Conservation (phyloP, 1,139 yeast genomes). For the Candida sojae region DNA sequence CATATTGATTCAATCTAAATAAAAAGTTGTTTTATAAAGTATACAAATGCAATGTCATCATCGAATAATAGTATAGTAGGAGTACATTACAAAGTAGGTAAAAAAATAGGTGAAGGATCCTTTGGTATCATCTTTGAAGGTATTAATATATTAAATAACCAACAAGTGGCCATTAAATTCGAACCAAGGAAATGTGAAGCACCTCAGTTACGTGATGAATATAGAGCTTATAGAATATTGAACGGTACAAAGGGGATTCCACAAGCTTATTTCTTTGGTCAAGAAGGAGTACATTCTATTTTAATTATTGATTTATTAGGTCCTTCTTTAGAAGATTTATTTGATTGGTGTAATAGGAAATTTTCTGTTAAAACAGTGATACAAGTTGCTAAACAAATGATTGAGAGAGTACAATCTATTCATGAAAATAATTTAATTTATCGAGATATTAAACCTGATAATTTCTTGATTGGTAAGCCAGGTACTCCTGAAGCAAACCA, state of each 20-base stretch:
- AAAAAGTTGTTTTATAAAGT: neutral
- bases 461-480: conserved; percentile 70
- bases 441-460: conserved; percentile 78
- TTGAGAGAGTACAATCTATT: conserved; percentile 61
- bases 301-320: conserved; percentile 73
- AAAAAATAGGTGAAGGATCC: conserved; percentile 97
- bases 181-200: conserved; percentile 82
- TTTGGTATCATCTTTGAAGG: conserved; percentile 98
- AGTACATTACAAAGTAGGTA: conserved; percentile 89
- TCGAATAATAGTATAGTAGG: conserved; percentile 41
- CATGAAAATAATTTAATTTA: conserved; percentile 72
- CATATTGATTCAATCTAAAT: neutral
- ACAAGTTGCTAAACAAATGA: conserved; percentile 77
- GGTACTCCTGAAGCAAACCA: conserved; percentile 63
- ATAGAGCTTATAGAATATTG: conserved; percentile 68
- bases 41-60: conserved; percentile 2
- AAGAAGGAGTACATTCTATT: conserved; percentile 77
- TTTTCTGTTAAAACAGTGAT: conserved; percentile 71
- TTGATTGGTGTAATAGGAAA: conserved; percentile 80
- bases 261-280: conserved; percentile 76
- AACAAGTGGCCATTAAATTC: conserved; percentile 76
- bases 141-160: conserved; percentile 74
- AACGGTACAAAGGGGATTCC: conserved; percentile 68
- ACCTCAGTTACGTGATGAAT: conserved; percentile 78
- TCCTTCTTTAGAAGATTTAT: conserved; percentile 75